These are phyloP conservation scores for Paramecium octaurelia DNA, from an alignment of 73 alveolate species.

Conservation along the genomic window DNA sequence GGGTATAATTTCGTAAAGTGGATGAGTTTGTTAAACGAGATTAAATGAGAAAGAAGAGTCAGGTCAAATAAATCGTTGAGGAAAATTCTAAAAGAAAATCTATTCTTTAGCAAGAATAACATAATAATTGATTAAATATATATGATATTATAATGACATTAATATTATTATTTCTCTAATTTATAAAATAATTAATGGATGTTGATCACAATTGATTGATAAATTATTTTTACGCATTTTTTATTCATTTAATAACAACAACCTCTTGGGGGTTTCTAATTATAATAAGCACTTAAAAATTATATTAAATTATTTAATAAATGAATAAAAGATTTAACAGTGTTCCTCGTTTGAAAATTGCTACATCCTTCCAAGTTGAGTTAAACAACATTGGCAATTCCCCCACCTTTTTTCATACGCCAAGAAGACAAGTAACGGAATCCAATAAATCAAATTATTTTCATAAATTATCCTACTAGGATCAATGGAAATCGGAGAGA, in stretches of 20 bases:
- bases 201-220: too few relatives aligned
- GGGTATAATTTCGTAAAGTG: slow-evolving; percentile 59
- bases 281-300: too few relatives aligned
- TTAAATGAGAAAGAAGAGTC: slow-evolving; percentile 43
- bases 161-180: neutral
- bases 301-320: neutral
- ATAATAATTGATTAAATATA: neutral
- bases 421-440: neutral
- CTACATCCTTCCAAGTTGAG: neutral
- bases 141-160: neutral
- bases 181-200: too few relatives aligned
- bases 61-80: slow-evolving; percentile 43
- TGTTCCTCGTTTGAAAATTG: neutral
- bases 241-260: neutral
- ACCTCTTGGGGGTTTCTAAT: neutral
- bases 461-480: neutral
- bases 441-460: neutral
- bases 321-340: neutral
- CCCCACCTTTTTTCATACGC: neutral
- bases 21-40: slow-evolving; percentile 60
- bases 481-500: slow-evolving; percentile 17
- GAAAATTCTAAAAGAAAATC: slow-evolving; percentile 43
- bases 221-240: too few relatives aligned
- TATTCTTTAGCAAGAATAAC: neutral
- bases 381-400: neutral